Evolutionary conservation across 2,329 filamentous ascomycete species (phyloP), one percentile per base, ranked within the genome.

Genomic region (Alternaria hordeiaustralica): DNA sequence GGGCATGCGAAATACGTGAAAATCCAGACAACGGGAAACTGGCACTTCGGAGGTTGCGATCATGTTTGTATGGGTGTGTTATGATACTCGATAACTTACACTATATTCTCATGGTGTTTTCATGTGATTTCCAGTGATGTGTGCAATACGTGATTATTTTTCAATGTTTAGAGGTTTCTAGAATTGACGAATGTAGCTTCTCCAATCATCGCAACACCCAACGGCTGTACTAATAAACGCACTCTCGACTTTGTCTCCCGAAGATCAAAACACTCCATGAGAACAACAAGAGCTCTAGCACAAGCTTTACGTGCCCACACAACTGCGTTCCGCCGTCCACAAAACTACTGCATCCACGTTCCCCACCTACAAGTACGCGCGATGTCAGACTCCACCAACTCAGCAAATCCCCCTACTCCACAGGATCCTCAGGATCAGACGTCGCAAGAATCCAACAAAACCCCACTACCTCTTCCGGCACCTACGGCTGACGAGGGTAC

Each of bases 401-500:
- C 30, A 30, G 20, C 30, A 30, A 53, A 25, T 15, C 49, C 33
- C 9, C 13, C 49, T 15, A 53, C 49, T 36, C 30, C 30, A 53
- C 49, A 53, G 49, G 36, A 53, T 33, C n/a, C 20, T 15, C 49
- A 53, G 21, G 30, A 23, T 15, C 20, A 23, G 23, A 21, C 33
- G 6, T 36, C 30, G 12, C 36, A 30, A 18, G 30, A 53, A 45
- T 18, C 49, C 12, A 41, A 51, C 26, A 59, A 59, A 21, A 53
- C 50, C 4, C 59, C 61, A 20, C 64, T 63, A 28, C 55, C 45
- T 7, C 61, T 61, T 9, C 60, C 60, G 9, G 20, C 13, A 20
- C 60, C 61, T 20, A 46, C 33, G 5, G 33, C 33, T 4, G 49
- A 58, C n/a, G 41, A 64, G 2, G 23, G 44, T 50, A 60, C 65